Conservation (phyloP, 495 filamentous ascomycete genomes). For the Aspergillus homomorphus region DNA sequence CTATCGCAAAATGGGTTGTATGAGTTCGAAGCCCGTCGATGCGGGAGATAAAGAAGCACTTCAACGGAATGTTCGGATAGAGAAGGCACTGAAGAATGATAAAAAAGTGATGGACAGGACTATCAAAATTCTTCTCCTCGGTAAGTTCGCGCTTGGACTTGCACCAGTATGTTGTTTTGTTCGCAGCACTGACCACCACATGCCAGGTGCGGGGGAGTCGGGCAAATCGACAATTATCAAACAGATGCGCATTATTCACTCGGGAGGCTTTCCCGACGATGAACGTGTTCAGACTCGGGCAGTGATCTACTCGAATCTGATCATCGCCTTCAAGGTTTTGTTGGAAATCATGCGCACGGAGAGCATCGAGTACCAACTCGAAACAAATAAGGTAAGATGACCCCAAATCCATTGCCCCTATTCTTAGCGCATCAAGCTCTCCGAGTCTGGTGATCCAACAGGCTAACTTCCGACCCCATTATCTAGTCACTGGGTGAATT, state of each 20-base stretch:
- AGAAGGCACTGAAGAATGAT: constrained; percentile 71
- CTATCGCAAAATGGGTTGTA: constrained; percentile 40
- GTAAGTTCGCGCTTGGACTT: constrained; percentile 43
- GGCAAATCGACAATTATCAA: constrained; percentile 98
- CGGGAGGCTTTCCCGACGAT: constrained; percentile 83
- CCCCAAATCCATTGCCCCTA: not conserved
- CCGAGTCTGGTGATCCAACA: not conserved
- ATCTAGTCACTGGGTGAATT: constrained; percentile 31
- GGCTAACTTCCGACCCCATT: constrained; percentile 11
- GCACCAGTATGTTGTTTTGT: not conserved
- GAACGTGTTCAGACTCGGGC: constrained; percentile 91
- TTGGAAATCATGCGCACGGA: constrained; percentile 92
- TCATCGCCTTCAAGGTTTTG: constrained; percentile 84
- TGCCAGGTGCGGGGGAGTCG: constrained; percentile 90
- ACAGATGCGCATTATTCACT: constrained; percentile 98
- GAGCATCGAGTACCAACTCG: constrained; percentile 68
- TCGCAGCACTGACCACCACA: constrained; percentile 4
- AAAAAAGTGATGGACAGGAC: constrained; percentile 77
- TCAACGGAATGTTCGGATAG: constrained; percentile 59
- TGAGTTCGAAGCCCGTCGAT: constrained; percentile 40
- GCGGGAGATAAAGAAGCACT: constrained; percentile 39
- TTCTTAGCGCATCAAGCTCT: not conserved
- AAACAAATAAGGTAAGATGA: constrained; percentile 65
- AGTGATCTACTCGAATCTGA: constrained; percentile 90
- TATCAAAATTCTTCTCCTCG: constrained; percentile 80